Percentiles rank a stretch among this genome's conserved stretches.
Evolutionary conservation across 2,329 filamentous ascomycete species (phyloP).

Genomic region (Akanthomyces muscarius): DNA sequence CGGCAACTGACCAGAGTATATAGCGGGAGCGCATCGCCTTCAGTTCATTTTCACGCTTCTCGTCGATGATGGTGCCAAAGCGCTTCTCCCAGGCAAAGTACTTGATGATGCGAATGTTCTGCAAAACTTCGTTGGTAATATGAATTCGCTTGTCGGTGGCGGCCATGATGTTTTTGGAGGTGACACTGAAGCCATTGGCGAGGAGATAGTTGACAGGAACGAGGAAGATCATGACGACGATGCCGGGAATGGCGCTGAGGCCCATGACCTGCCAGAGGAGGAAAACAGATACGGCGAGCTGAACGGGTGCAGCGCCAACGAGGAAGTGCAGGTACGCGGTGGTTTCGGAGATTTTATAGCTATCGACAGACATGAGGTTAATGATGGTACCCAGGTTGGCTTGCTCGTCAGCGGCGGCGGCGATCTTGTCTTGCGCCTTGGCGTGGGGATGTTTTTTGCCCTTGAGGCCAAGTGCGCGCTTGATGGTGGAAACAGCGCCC

Average conservation of each 20-base stretch:
- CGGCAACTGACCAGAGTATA: slow-evolving; percentile 85
- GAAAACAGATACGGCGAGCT: slow-evolving; percentile 74
- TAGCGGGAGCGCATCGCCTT: slow-evolving; percentile 76
- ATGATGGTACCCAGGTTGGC: slow-evolving; percentile 97
- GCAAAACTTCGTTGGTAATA: slow-evolving; percentile 91
- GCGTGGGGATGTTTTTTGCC: slow-evolving; percentile 36
- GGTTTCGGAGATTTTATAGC: slow-evolving; percentile 95
- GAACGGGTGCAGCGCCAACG: slow-evolving; percentile 86
- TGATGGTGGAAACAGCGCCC: slow-evolving; percentile 46
- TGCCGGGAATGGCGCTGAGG: slow-evolving; percentile 87
- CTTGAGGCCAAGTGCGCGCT: slow-evolving; percentile 57
- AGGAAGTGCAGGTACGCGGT: slow-evolving; percentile 94
- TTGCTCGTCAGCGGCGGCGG: slow-evolving; percentile 56
- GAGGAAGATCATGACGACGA: slow-evolving; percentile 83
- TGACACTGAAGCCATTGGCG: slow-evolving; percentile 76
- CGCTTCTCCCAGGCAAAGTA: slow-evolving; percentile 98
- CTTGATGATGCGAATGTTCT: slow-evolving; percentile 98
- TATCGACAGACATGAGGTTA: slow-evolving; percentile 98
- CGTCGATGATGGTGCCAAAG: slow-evolving; percentile 80
- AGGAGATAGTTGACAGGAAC: slow-evolving; percentile 88
- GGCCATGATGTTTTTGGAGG: slow-evolving; percentile 86
- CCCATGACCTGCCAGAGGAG: slow-evolving; percentile 89
- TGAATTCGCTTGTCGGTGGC: slow-evolving; percentile 95
- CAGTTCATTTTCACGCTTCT: slow-evolving; percentile 78
- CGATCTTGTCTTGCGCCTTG: slow-evolving; percentile 35